Conservation (phyloP, 768 basidiomycete species). For the Fomitopsis pulvina region DNA sequence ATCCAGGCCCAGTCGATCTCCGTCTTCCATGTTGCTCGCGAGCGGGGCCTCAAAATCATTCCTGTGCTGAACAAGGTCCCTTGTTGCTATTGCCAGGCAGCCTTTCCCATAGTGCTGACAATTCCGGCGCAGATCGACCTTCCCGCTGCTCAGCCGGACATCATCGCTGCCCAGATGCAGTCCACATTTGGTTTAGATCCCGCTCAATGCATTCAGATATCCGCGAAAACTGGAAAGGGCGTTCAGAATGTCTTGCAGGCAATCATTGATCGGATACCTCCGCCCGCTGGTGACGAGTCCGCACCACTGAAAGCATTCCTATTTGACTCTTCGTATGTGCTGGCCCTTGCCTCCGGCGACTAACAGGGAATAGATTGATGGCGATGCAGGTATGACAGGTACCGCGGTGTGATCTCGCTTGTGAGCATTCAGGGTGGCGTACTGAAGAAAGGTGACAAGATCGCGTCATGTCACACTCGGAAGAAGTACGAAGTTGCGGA, state of each 20-base stretch:
- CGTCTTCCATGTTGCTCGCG: slow-evolving; percentile 84
- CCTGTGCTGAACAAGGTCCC: slow-evolving; percentile 89
- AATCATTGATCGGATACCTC: slow-evolving; percentile 79
- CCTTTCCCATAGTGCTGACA: background rate
- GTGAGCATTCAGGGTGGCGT: slow-evolving; percentile 77
- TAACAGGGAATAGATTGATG: background rate
- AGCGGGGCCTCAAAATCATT: slow-evolving; percentile 75
- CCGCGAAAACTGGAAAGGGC: slow-evolving; percentile 89
- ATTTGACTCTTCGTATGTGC: slow-evolving; percentile 84
- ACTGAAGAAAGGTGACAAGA: slow-evolving; percentile 87
- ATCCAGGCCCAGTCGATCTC: slow-evolving; percentile 97
- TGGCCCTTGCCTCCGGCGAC: background rate
- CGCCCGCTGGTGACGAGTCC: slow-evolving; percentile 51
- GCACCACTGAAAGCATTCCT: slow-evolving; percentile 75
- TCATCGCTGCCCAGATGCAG: slow-evolving; percentile 75
- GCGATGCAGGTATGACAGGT: slow-evolving; percentile 76
- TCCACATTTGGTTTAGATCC: slow-evolving; percentile 78
- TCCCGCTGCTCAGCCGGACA: slow-evolving; percentile 78
- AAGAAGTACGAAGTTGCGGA: slow-evolving; percentile 89
- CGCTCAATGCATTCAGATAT: slow-evolving; percentile 68
- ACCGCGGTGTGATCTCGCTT: slow-evolving; percentile 91
- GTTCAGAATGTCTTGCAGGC: slow-evolving; percentile 72
- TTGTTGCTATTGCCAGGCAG: slow-evolving; percentile 1
- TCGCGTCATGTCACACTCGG: slow-evolving; percentile 75
- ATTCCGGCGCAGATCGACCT: slow-evolving; percentile 68